phyloP scores from a whole-genome alignment of 306 rosid species.

The Dryas octopetala region DNA sequence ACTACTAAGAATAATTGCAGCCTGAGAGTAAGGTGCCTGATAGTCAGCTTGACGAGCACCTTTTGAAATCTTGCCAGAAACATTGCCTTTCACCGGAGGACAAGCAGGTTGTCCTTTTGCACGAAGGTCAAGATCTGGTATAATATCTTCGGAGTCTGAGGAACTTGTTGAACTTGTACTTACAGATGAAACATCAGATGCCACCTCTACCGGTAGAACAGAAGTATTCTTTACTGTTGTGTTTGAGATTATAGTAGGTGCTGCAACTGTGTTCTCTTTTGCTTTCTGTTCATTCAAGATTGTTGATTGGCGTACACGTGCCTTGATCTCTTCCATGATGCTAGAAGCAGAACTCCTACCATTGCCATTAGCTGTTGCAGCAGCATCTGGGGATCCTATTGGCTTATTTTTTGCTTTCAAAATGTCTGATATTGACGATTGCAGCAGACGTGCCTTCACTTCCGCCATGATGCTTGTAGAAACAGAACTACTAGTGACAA shows the following conservation, averaged over 20 bases:
- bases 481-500: neutral
- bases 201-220: conserved; percentile 16
- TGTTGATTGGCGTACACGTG: conserved; percentile 11
- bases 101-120: neutral
- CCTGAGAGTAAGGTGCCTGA: neutral
- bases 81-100: neutral
- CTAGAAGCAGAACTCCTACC: neutral
- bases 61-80: neutral
- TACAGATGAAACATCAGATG: conserved; percentile 40
- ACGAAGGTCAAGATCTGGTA: conserved; percentile 6
- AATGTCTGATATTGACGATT: neutral
- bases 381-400: conserved; percentile 18
- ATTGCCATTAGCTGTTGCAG: neutral
- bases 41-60: neutral
- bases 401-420: conserved; percentile 6
- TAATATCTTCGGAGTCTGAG: conserved; percentile 41
- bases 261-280: conserved; percentile 25
- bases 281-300: conserved; percentile 11
- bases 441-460: conserved; percentile 34
- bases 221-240: conserved; percentile 11
- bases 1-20: neutral
- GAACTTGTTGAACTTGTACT: conserved; percentile 40
- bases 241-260: conserved; percentile 10
- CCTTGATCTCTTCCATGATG: conserved; percentile 19
- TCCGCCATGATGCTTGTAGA: conserved; percentile 26